A percentile compares a stretch with the other conserved stretches of the same genome.
Evolutionary conservation across 2,329 filamentous ascomycete species (phyloP).

Genomic region (Penicillium sp.): DNA sequence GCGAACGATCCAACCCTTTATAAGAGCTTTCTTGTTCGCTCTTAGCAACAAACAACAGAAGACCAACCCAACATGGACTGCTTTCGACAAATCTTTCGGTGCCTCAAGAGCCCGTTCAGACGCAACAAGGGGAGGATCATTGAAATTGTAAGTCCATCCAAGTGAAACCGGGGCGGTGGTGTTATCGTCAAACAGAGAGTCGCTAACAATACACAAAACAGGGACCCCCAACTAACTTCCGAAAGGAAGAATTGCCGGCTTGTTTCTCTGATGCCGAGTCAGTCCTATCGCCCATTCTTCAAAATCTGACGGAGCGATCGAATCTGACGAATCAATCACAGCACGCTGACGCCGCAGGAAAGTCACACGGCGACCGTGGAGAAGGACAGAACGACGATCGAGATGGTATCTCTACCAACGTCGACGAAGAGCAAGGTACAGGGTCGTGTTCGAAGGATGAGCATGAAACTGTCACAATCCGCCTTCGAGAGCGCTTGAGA

Average conservation of each 20-base stretch:
- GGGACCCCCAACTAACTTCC: constrained; percentile 44
- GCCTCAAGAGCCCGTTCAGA: constrained; percentile 34
- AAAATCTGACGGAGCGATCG: constrained; percentile 16
- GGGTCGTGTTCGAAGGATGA: constrained; percentile 31
- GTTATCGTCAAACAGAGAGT: not conserved
- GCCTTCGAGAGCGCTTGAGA: constrained; percentile 20
- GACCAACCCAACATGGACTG: constrained; percentile 32
- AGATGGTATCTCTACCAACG: constrained; percentile 25
- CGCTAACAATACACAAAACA: constrained; percentile 23
- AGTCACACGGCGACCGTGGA: constrained; percentile 30
- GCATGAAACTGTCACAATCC: constrained; percentile 24
- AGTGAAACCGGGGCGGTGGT: constrained; percentile 2
- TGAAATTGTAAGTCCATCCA: constrained; percentile 33
- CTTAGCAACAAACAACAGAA: not conserved
- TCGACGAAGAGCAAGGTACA: constrained; percentile 29
- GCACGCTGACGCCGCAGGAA: constrained; percentile 34
- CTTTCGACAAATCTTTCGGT: constrained; percentile 35
- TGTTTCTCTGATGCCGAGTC: constrained; percentile 41
- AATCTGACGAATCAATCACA: constrained; percentile 31
- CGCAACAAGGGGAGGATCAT: constrained; percentile 30
- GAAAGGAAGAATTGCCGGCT: constrained; percentile 41
- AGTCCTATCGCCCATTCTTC: constrained; percentile 22
- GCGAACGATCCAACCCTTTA: constrained; percentile 4
- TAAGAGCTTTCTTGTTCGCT: not conserved
- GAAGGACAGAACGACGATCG: constrained; percentile 28